These are phyloP conservation scores for Taphrina deformans DNA, from an alignment of 1,139 yeast genomes.

Conservation along the genomic window DNA sequence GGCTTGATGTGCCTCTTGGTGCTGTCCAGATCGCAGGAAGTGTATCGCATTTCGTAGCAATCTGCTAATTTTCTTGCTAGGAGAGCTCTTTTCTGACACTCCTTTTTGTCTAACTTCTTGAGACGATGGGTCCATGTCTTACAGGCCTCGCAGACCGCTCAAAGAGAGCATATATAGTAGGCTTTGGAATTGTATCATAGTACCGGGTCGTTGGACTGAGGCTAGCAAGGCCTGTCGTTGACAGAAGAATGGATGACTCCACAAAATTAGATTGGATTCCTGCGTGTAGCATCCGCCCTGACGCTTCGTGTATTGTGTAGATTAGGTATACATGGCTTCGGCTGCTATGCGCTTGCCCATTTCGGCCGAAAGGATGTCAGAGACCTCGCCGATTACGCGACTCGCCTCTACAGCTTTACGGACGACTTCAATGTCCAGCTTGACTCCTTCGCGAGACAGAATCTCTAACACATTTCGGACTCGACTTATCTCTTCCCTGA, in stretches of 20 bases:
- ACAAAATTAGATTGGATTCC: not conserved
- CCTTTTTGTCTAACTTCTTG: not conserved
- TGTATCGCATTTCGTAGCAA: not conserved
- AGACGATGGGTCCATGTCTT: not conserved
- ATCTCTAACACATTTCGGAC: conserved; percentile 83
- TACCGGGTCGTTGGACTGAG: no score
- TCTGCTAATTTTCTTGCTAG: not conserved
- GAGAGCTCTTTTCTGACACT: not conserved
- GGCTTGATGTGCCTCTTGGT: not conserved
- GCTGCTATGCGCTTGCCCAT: conserved; percentile 71
- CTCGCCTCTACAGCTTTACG: conserved; percentile 87
- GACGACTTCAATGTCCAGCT: conserved; percentile 78
- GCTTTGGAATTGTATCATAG: no score
- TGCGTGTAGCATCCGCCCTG: not conserved
- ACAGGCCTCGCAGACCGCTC: no score
- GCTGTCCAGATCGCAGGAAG: not conserved
- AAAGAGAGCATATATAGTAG: no score
- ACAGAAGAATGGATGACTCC: no score
- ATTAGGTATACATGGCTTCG: conserved; percentile 48
- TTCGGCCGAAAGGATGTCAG: conserved; percentile 71
- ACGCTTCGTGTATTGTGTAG: not conserved
- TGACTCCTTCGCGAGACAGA: conserved; percentile 75
- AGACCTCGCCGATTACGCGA: conserved; percentile 70
- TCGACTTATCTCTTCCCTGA: conserved; percentile 74
- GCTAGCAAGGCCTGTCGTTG: no score